Evolutionary conservation across 768 basidiomycete genomes (phyloP), one percentile per base, ranked within the genome.

Genomic region (Lentinula lateritia): DNA sequence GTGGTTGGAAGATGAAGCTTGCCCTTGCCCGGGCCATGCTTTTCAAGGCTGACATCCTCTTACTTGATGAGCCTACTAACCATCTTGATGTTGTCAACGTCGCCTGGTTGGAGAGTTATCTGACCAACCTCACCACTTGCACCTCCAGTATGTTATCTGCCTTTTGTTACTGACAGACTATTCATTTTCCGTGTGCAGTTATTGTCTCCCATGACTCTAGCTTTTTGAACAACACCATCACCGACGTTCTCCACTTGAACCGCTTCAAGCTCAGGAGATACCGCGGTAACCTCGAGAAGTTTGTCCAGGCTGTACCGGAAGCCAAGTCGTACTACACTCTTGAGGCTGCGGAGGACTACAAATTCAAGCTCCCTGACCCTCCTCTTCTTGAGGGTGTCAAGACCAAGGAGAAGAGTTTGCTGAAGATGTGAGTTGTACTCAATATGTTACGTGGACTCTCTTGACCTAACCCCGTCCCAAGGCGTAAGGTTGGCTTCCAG

Each of bases 1-100:
- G 95, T 85, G 95, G 95, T 81, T 97, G 95, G 95, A 98, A 98
- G 85, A 98, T 98, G 95, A 98, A 97, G 85, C 89, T 98, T 65
- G 95, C 95, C 43, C 86, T 98, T 63, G 95, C 95, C 62, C 87
- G 95, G 64, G 95, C 95, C 54, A 96, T 98, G 87, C 83, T 98
- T 50, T 98, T 98, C 90, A 92, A 90, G 80, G 95, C 95, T 64
- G 95, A 98, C 70, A 98, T 98, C 71, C 87, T 98, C 55, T 79
- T 97, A 32, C 91, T 96, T 66, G 95, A 97, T 75, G 95, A 97
- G 80, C 95, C 95, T 50, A 97, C 95, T 80, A 93, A 93, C 83
- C 91, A 93, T 74, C 85, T 98, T 79, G 95, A 98, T 68, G 95
- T 98, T 66, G 87, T 97, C 77, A 98, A 98, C 82, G 84, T 98